These are phyloP conservation scores for Trichoderma sp. DNA, from an alignment of 2,329 filamentous ascomycete genomes.

Conservation along the genomic window DNA sequence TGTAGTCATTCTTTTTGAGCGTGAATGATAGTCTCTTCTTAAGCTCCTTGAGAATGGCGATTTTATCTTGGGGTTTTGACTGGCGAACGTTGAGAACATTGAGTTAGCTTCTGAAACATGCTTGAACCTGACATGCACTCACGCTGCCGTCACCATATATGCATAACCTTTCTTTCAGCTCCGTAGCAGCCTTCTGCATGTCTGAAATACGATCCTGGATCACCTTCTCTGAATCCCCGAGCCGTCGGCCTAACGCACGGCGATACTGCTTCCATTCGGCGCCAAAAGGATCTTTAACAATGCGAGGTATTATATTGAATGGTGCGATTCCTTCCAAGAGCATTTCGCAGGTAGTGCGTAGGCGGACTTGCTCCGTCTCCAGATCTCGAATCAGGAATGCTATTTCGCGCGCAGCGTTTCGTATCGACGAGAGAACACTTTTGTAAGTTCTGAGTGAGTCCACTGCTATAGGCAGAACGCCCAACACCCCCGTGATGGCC, in stretches of 20 bases:
- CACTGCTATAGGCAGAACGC: not conserved
- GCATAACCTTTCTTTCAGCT: not conserved
- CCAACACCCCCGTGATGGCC: not conserved
- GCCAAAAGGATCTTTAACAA: not conserved
- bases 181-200: not conserved
- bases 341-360: not conserved
- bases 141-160: not conserved
- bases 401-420: not conserved
- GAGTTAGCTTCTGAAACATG: not conserved
- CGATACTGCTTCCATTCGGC: not conserved
- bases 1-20: not conserved
- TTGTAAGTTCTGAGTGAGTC: not conserved
- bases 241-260: not conserved
- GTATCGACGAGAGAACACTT: not conserved
- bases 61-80: not conserved
- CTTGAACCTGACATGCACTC: not conserved
- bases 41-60: not conserved
- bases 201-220: not conserved
- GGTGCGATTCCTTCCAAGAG: not conserved
- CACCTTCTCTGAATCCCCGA: not conserved
- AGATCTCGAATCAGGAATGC: not conserved
- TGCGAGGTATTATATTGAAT: not conserved
- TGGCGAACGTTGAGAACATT: not conserved
- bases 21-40: not conserved
- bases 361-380: not conserved